A percentile compares a stretch with the other conserved stretches of the same genome.
These are phyloP conservation scores for Kazachstania bromeliacearum DNA, from an alignment of 805 yeast genomes.

Conservation along the genomic window DNA sequence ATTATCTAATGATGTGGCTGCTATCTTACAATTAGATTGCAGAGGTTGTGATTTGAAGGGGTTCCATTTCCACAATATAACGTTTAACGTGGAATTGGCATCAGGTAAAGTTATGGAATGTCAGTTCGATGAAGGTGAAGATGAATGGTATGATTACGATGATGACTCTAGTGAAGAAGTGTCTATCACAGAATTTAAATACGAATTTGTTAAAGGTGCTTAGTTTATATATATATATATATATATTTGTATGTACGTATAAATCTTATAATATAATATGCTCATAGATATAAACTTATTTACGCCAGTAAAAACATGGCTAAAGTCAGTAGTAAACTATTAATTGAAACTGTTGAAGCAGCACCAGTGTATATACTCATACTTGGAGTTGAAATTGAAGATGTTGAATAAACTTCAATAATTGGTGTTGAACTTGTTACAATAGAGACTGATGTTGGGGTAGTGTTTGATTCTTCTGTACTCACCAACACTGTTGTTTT, in stretches of 20 bases:
- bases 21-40: conserved; percentile 63
- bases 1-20: conserved; percentile 15
- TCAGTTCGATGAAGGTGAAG: conserved; percentile 55
- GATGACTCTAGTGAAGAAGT: conserved; percentile 76
- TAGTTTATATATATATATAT: conserved; percentile 5
- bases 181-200: conserved; percentile 61
- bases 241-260: background rate
- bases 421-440: background rate
- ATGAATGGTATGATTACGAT: conserved; percentile 94
- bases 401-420: background rate
- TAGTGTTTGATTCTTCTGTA: background rate
- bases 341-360: background rate
- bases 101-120: conserved; percentile 22
- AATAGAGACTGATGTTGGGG: background rate
- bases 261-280: background rate
- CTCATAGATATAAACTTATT: background rate
- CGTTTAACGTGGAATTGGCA: conserved; percentile 15
- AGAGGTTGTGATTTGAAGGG: conserved; percentile 72
- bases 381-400: conserved; percentile 4
- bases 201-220: conserved; percentile 43
- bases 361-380: conserved; percentile 9
- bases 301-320: background rate
- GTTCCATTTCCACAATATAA: conserved; percentile 47
- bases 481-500: background rate
- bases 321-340: background rate